Evolutionary conservation across 768 basidiomycete species (phyloP).

Genomic region (Panaeolus papilionaceus): DNA sequence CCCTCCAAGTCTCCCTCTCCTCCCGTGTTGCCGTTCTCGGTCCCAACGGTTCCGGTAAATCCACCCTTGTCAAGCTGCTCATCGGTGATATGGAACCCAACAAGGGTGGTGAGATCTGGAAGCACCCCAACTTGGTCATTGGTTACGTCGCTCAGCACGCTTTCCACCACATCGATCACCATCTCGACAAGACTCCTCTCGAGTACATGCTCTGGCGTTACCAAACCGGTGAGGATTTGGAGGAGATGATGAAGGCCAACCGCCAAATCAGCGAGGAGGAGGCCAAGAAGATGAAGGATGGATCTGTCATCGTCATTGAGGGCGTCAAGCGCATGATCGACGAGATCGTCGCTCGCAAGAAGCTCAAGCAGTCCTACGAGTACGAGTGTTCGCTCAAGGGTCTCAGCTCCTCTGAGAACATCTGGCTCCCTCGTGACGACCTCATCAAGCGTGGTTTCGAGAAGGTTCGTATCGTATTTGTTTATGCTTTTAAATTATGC

Average conservation of each 20-base stretch:
- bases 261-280: conserved; percentile 90
- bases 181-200: conserved; percentile 97
- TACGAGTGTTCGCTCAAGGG: conserved; percentile 97
- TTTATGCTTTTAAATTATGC: conserved; percentile 17
- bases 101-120: conserved; percentile 97
- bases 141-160: conserved; percentile 99
- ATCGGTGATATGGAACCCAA: conserved; percentile 97
- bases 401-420: conserved; percentile 95
- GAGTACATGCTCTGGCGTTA: conserved; percentile 99
- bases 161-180: conserved; percentile 99
- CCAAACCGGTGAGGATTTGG: conserved; percentile 98
- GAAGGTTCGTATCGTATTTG: conserved; percentile 57
- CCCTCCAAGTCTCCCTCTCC: conserved; percentile 95
- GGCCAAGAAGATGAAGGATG: conserved; percentile 96
- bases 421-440: conserved; percentile 96
- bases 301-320: conserved; percentile 82
- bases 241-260: conserved; percentile 93
- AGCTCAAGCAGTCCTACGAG: conserved; percentile 99
- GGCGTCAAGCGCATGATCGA: conserved; percentile 96
- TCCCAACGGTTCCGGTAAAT: conserved; percentile 99
- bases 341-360: conserved; percentile 90
- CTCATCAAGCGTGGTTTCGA: conserved; percentile 98
- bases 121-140: conserved; percentile 99
- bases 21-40: conserved; percentile 99
- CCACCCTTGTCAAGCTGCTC: conserved; percentile 95